Percentiles rank a stretch among this genome's conserved stretches.
These are phyloP conservation scores for Rhododendron simsii DNA, from an alignment of 148 eudicot species.

Conservation along the genomic window DNA sequence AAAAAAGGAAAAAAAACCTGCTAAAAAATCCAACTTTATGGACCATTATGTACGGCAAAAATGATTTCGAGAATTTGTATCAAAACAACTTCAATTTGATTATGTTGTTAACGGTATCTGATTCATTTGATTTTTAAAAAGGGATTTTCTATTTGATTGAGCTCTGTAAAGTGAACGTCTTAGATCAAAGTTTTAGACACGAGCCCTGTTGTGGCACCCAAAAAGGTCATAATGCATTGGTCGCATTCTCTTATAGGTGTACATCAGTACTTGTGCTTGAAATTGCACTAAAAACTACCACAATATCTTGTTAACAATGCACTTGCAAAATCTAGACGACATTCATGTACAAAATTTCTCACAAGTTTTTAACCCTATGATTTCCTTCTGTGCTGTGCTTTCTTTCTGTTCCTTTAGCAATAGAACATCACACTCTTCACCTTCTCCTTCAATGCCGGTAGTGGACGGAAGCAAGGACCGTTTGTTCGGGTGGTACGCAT, in stretches of 20 bases:
- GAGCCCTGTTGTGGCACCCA: neutral
- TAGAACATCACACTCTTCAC: constrained; percentile 85
- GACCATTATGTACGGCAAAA: no score
- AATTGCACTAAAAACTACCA: neutral
- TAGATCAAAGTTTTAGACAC: no score
- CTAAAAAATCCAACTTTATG: no score
- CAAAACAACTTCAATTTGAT: no score
- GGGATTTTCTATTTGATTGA: no score
- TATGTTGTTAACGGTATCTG: no score
- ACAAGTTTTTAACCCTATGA: neutral
- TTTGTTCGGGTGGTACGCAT: constrained; percentile 27
- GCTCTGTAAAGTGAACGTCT: no score
- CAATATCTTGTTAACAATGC: neutral
- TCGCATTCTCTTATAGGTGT: neutral
- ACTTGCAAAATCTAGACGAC: constrained; percentile 8
- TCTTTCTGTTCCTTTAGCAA: constrained; percentile 28
- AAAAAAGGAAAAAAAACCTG: no score
- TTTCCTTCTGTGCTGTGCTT: neutral
- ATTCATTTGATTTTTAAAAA: no score
- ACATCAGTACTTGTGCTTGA: neutral
- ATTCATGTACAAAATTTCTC: constrained; percentile 14
- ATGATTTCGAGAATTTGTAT: no score
- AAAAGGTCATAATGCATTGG: neutral
- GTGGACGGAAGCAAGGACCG: constrained; percentile 44
- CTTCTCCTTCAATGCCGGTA: constrained; percentile 69